Percentiles rank a stretch among this genome's conserved stretches.
Conservation (phyloP, 768 basidiomycete species). For the Inosperma sp. region DNA sequence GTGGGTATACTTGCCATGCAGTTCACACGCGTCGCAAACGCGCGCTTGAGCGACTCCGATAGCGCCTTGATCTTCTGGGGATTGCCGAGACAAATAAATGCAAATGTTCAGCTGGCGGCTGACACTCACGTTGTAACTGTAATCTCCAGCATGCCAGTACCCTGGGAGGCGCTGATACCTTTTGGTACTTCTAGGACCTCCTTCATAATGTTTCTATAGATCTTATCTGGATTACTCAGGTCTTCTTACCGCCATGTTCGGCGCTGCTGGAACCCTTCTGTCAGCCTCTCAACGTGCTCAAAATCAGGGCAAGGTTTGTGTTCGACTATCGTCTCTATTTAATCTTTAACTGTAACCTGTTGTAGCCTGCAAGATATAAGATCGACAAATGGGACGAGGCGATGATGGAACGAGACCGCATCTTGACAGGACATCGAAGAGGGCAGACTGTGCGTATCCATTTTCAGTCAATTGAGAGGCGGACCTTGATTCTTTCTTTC, state of each 20-base stretch:
- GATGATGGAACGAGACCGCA: slow-evolving; percentile 92
- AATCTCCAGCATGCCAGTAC: too few species aligned
- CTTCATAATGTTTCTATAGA: too few species aligned
- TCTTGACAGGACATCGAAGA: slow-evolving; percentile 80
- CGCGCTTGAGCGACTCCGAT: too few species aligned
- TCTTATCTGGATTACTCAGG: too few species aligned
- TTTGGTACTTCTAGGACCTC: too few species aligned
- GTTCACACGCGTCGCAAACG: too few species aligned
- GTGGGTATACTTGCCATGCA: too few species aligned
- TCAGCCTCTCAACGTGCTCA: slow-evolving; percentile 73
- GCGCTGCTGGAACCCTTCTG: slow-evolving; percentile 82
- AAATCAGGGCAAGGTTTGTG: slow-evolving; percentile 83
- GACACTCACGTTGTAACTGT: too few species aligned
- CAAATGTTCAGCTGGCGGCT: too few species aligned
- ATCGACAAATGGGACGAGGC: slow-evolving; percentile 90
- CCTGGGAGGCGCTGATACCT: too few species aligned
- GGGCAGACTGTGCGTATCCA: slow-evolving; percentile 72
- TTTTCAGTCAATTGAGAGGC: not conserved
- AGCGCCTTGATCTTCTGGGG: too few species aligned
- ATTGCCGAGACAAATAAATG: too few species aligned
- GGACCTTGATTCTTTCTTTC: not conserved
- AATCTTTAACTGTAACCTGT: not conserved
- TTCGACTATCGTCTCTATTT: slow-evolving; percentile 1
- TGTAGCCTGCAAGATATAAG: slow-evolving; percentile 76
- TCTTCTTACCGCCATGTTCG: slow-evolving; percentile 89